These are phyloP conservation scores for Chamaenerion angustifolium DNA, from an alignment of 345 rosid species.

Conservation along the genomic window DNA sequence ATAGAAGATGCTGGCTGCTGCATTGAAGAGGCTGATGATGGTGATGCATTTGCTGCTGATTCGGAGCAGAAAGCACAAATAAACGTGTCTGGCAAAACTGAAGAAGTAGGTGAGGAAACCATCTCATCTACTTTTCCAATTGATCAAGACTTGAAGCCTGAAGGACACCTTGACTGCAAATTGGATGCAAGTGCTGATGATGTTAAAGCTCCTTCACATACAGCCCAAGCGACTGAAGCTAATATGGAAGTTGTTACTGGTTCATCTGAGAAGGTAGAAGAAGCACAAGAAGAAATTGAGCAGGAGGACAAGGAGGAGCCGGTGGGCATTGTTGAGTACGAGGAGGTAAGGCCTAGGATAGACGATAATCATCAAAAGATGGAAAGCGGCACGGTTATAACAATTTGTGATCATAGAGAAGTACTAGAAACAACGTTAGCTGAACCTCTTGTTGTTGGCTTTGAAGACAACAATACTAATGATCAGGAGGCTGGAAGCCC, in stretches of 20 bases:
- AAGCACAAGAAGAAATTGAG: conserved; percentile 1
- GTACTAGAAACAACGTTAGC: background rate
- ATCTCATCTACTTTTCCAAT: too few species aligned
- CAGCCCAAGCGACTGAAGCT: conserved; percentile 16
- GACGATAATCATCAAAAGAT: too few species aligned
- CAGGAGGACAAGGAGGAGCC: background rate
- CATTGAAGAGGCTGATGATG: too few species aligned
- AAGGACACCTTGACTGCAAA: too few species aligned
- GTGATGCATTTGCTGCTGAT: too few species aligned
- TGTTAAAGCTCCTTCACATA: too few species aligned
- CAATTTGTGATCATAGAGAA: background rate
- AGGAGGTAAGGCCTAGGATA: too few species aligned
- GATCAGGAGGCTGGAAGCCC: background rate
- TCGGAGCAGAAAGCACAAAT: too few species aligned
- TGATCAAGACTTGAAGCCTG: conserved; percentile 4
- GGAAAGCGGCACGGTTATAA: too few species aligned
- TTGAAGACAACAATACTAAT: background rate
- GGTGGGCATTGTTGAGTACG: background rate
- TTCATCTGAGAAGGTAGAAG: conserved; percentile 5
- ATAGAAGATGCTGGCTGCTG: too few species aligned
- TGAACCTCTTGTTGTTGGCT: background rate
- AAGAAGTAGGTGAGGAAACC: background rate
- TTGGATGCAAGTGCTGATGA: too few species aligned
- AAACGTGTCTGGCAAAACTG: background rate
- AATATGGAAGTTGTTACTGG: conserved; percentile 12